Percentiles rank a stretch among this genome's conserved stretches.
Evolutionary conservation across 306 rosid genomes (phyloP).

Genomic region (Medicago lupulina): DNA sequence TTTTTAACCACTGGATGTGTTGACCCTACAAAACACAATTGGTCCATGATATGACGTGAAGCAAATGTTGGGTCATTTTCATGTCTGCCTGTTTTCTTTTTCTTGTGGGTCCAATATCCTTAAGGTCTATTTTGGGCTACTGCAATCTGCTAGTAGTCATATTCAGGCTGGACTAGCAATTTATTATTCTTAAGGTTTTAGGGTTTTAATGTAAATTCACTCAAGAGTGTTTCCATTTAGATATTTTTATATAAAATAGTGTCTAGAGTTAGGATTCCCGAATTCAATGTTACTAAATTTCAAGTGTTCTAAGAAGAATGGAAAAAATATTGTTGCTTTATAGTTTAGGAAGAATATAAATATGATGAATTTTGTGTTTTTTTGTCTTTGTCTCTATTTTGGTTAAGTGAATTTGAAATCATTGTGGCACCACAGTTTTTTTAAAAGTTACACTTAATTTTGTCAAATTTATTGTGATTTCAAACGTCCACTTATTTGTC

Average conservation of each 20-base stretch:
- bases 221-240: background rate
- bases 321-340: constrained; percentile 22
- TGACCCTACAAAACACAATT: constrained; percentile 40
- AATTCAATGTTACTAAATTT: constrained; percentile 23
- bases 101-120: constrained; percentile 47
- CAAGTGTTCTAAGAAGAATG: constrained; percentile 20
- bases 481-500: background rate
- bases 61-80: constrained; percentile 58
- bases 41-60: constrained; percentile 35
- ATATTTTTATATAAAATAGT: background rate
- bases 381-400: background rate
- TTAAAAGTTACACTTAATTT: no score
- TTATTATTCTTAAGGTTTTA: constrained; percentile 20
- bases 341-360: constrained; percentile 12
- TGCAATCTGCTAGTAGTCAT: constrained; percentile 37
- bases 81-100: constrained; percentile 30
- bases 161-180: constrained; percentile 17
- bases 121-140: constrained; percentile 43
- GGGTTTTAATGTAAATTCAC: constrained; percentile 25
- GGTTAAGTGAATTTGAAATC: no score
- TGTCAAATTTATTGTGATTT: no score
- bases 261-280: background rate
- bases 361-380: constrained; percentile 19
- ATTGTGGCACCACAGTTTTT: no score
- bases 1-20: constrained; percentile 39